These are phyloP conservation scores for Cylindrotheca fusiformis DNA, from an alignment of 108 stramenopile species.

Conservation along the genomic window DNA sequence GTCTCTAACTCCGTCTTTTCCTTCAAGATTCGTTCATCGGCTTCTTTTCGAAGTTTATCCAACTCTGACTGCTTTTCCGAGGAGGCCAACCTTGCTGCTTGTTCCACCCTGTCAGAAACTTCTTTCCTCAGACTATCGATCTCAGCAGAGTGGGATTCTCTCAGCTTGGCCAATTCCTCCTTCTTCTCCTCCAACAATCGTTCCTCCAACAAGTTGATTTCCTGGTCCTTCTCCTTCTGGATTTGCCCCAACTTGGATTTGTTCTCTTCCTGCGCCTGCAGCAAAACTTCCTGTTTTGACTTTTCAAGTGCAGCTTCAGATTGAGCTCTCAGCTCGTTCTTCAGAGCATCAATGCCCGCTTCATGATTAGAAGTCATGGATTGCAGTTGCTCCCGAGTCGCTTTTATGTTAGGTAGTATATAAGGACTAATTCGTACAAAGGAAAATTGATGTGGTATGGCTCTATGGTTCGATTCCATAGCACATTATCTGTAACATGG, in stretches of 20 bases:
- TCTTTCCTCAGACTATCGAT: slow-evolving; percentile 1
- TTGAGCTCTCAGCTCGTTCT: slow-evolving; percentile 8
- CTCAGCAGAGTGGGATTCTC: not conserved
- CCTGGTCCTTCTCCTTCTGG: not conserved
- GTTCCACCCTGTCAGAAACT: not conserved
- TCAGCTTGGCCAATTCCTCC: not conserved
- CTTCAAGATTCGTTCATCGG: not conserved
- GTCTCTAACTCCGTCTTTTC: not conserved
- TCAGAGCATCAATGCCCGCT: slow-evolving; percentile 2
- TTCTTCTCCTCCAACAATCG: slow-evolving; percentile 1
- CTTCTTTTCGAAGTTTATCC: not conserved
- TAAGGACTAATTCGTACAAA: too few species aligned
- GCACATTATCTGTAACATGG: too few species aligned
- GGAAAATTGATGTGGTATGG: too few species aligned
- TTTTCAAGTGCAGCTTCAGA: not conserved
- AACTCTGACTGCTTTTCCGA: not conserved
- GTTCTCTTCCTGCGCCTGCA: slow-evolving; percentile 4
- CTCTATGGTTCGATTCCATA: too few species aligned
- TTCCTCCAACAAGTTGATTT: not conserved
- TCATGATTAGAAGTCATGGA: not conserved
- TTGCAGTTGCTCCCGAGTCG: slow-evolving; percentile 21
- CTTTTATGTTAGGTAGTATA: too few species aligned
- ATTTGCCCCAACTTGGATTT: slow-evolving; percentile 2
- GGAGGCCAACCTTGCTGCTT: not conserved
- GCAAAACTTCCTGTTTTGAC: not conserved